These are phyloP conservation scores for Pestalotiopsis sp. DNA, from an alignment of 2,329 filamentous ascomycete genomes.

Conservation along the genomic window DNA sequence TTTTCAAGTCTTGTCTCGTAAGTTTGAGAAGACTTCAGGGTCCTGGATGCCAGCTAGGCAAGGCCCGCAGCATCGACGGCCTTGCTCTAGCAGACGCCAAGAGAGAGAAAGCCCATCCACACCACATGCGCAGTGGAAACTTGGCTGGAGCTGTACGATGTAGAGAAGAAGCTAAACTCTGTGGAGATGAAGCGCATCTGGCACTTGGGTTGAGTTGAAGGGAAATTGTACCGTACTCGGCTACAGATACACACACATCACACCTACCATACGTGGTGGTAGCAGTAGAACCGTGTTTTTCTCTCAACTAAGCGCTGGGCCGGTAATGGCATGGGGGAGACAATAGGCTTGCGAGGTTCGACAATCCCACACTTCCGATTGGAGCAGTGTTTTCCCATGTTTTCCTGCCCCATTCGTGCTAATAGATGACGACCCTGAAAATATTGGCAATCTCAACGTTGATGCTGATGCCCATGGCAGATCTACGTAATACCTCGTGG, in stretches of 20 bases:
- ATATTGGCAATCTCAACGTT: neutral
- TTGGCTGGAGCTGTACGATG: neutral
- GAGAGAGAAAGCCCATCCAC: neutral
- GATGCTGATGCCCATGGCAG: conserved; percentile 1
- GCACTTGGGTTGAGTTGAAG: neutral
- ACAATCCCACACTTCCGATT: conserved; percentile 1
- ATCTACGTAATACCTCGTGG: neutral
- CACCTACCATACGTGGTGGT: no score
- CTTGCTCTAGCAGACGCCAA: neutral
- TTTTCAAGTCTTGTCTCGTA: neutral
- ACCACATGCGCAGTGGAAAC: neutral
- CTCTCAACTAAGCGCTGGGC: neutral
- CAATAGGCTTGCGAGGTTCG: neutral
- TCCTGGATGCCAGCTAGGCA: neutral
- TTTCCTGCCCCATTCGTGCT: conserved; percentile 2
- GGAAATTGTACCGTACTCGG: neutral
- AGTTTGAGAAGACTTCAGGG: conserved; percentile 1
- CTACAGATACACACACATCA: neutral
- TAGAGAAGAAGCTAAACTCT: neutral
- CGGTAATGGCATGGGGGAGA: neutral
- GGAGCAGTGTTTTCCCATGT: neutral
- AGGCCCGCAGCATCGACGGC: neutral
- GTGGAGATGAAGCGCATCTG: neutral
- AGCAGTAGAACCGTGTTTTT: neutral
- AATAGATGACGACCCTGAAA: neutral